phyloP scores from a whole-genome alignment of 2,329 filamentous ascomycete species.

The Scortechinia acanthostroma region DNA sequence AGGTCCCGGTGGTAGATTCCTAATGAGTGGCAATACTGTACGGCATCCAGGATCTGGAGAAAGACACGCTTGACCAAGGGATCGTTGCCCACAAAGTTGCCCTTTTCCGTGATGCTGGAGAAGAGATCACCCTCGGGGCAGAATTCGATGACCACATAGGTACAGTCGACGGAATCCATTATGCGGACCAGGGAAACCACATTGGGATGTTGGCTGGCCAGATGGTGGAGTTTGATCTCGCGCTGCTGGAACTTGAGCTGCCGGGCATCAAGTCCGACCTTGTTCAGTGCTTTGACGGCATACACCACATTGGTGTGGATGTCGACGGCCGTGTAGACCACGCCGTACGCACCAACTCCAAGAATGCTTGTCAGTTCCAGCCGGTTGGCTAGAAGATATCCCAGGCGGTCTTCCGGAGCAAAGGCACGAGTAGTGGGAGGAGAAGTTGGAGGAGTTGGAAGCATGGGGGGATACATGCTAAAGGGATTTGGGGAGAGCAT shows the following conservation, averaged over 20 bases:
- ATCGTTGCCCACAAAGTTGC: slow-evolving; percentile 90
- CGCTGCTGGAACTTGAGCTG: slow-evolving; percentile 86
- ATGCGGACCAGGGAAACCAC: slow-evolving; percentile 92
- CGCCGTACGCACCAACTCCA: slow-evolving; percentile 90
- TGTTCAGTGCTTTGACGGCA: slow-evolving; percentile 95
- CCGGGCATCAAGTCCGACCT: slow-evolving; percentile 71
- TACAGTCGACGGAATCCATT: slow-evolving; percentile 83
- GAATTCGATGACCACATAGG: slow-evolving; percentile 92
- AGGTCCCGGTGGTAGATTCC: slow-evolving; percentile 96
- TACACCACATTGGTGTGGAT: slow-evolving; percentile 75
- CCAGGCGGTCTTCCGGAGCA: slow-evolving; percentile 77
- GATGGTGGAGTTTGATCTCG: slow-evolving; percentile 86
- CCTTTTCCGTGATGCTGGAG: slow-evolving; percentile 91
- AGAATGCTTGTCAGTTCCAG: slow-evolving; percentile 79
- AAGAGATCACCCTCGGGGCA: slow-evolving; percentile 96
- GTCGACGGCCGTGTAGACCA: slow-evolving; percentile 86
- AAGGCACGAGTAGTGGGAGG: slow-evolving; percentile 29
- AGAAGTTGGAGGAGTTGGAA: not conserved
- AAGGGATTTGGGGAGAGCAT: not conserved
- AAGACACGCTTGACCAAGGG: slow-evolving; percentile 79
- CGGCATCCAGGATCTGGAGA: slow-evolving; percentile 91
- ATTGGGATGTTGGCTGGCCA: slow-evolving; percentile 82
- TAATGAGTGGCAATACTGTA: slow-evolving; percentile 85
- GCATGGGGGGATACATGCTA: not conserved
- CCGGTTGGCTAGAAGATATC: slow-evolving; percentile 73